phyloP scores from a whole-genome alignment of 2,329 filamentous ascomycete genomes.

The Aspergillus sp. region DNA sequence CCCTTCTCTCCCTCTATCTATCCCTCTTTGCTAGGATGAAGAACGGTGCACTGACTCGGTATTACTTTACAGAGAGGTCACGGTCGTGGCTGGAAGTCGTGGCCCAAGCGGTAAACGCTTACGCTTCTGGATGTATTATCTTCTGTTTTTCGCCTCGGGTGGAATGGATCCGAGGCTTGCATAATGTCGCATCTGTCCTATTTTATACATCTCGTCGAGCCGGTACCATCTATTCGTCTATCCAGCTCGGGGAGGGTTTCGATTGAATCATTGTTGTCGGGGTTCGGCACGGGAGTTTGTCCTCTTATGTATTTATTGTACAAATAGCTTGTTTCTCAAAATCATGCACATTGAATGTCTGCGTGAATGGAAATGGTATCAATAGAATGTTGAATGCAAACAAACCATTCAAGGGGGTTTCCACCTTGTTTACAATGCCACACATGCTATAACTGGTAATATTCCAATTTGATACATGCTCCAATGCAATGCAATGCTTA shows the following conservation, averaged over 20 bases:
- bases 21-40: not conserved
- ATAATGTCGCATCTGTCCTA: constrained; percentile 20
- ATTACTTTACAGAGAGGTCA: constrained; percentile 60
- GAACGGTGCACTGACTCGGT: constrained; percentile 36
- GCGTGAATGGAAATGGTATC: not conserved
- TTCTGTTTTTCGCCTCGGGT: constrained; percentile 1
- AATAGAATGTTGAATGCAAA: constrained; percentile 2
- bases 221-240: not conserved
- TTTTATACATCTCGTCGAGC: constrained; percentile 13
- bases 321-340: constrained; percentile 19
- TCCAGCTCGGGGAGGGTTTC: constrained; percentile 8
- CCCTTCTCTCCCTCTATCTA: not conserved
- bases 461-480: not conserved
- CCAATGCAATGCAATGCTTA: not conserved
- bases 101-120: constrained; percentile 56
- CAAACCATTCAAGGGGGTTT: not conserved
- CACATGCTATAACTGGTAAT: not conserved
- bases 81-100: constrained; percentile 73
- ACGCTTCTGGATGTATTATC: not conserved
- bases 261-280: constrained; percentile 13
- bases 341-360: constrained; percentile 6
- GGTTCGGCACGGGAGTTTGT: constrained; percentile 21
- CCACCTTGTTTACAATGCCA: not conserved
- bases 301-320: constrained; percentile 24
- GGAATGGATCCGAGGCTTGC: constrained; percentile 3